Percentiles rank a stretch among this genome's conserved stretches.
phyloP scores from a whole-genome alignment of 768 basidiomycete species.

The Lactarius sanguifluus region DNA sequence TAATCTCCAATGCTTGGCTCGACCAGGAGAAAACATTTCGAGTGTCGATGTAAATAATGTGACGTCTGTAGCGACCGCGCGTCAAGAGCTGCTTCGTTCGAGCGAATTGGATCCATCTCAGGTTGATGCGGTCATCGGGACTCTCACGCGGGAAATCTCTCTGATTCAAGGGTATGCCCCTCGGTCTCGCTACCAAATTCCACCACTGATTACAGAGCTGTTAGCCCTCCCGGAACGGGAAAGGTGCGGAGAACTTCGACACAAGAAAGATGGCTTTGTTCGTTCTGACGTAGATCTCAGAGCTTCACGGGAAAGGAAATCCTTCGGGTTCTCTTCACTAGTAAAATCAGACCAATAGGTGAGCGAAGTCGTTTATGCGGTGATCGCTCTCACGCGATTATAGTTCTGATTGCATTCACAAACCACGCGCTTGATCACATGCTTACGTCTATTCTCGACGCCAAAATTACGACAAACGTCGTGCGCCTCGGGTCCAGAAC shows the following conservation, averaged over 20 bases:
- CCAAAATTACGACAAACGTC: conserved; percentile 58
- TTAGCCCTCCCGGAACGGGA: conserved; percentile 75
- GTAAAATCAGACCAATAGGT: conserved; percentile 52
- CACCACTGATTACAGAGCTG: not conserved
- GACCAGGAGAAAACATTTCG: conserved; percentile 38
- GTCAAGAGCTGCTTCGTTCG: conserved; percentile 43
- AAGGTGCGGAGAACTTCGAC: conserved; percentile 46
- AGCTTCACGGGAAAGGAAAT: conserved; percentile 70
- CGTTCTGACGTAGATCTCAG: conserved; percentile 35
- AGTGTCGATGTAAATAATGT: conserved; percentile 44
- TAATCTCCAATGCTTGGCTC: conserved; percentile 49
- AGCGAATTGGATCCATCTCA: conserved; percentile 72
- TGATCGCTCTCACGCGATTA: not conserved
- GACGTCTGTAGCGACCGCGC: conserved; percentile 47
- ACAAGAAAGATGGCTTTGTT: not conserved
- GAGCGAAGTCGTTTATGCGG: not conserved
- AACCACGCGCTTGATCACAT: conserved; percentile 82
- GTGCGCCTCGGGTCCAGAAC: conserved; percentile 69
- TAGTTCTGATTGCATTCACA: conserved; percentile 61
- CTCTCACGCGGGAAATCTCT: conserved; percentile 57
- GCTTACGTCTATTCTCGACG: conserved; percentile 62
- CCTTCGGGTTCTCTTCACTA: conserved; percentile 59
- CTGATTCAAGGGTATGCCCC: conserved; percentile 67
- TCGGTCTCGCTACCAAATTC: not conserved
- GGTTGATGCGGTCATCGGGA: conserved; percentile 63